Base-by-base conservation (phyloP, 352 stramenopile genomes). In the Pythium brassicae region DNA sequence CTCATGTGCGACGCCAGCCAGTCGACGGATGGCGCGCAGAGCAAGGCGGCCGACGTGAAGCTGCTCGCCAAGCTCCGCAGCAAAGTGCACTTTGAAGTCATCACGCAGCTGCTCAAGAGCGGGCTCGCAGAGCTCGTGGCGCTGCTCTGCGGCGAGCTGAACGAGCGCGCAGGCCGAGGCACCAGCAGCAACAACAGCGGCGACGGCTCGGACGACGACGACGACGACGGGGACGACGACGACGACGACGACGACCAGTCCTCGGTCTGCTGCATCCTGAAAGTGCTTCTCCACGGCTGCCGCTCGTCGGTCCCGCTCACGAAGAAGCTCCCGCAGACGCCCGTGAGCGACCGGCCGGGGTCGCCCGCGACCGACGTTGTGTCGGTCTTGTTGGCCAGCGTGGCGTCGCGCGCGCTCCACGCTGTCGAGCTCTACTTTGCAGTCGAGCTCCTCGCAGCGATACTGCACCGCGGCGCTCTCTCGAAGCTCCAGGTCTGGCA, bases 1-100 rank as follows among this genome's bases (percentile, higher is more conserved):
- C 63, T 87, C 27, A 57, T 72, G 27, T 39, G 52, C 12, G 25
- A 72, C 23, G 44, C 63, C 12, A 55, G 45, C 4, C 39, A 63
- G 11, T 25, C 56, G 0, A 49, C 66, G 14, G 50, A 63, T 23
- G 19, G 55, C 10, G 44, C 27, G n/a, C n/a, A n/a, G 23, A 49
- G 44, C 59, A 37, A 48, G 20, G 5, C 40, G 14, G 55, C 40
- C 8, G 55, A 66, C 15, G 37, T 66, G 3, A 66, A 66, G 23
- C 54, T 54, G 15, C 22, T 66, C 15, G 62, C 55, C 29, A 66
- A 50, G 29, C 66, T 90, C 23, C 79, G 83, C 2, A 70, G 87
- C 20, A 88, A 89, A 66, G 65, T 90, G 17, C 80, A 93, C 45
- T 68, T 72, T 2, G 75, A 91, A 67, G 77, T 90, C n/a, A 76